Evolutionary conservation across 2,329 filamentous ascomycete species (phyloP), one percentile per base, ranked within the genome.

Genomic region (Sclerotinia subarctica): DNA sequence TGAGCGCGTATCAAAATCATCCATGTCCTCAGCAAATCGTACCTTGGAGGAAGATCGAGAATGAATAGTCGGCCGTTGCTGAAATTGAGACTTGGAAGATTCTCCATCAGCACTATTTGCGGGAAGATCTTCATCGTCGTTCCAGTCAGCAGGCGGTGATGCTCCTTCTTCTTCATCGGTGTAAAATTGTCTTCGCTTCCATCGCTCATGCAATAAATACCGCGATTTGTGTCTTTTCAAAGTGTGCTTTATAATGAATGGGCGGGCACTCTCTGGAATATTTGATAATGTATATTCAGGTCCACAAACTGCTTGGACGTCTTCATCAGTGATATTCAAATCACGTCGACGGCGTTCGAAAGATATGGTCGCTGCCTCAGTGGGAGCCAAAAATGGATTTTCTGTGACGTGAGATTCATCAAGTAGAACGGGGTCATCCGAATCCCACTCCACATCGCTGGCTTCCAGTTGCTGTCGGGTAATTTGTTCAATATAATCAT

Each of bases 131-230:
- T 90, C 84, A 19, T 86, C 83, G 6, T 85, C 82, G 29, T 84
- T 81, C 82, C 89, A 93, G 35, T 86, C 87, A 8, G 85, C 81
- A 0, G 90, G 90, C 2, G 86, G 82, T n/a, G 78, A 77, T 13
- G 86, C 85, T 2, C 92, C 92, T 77, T 96, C 92, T 80, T 96
- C 93, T 78, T 93, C 90, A 68, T 96, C 92, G 0, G 93, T 85
- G 74, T 95, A 96, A 74, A 95, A 96, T 51, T 89, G 87, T 57
- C 92, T 84, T 69, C 90, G 85, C 74, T 86, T 86, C 92, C 92
- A 95, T 62, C 92, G 84, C 66, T 94, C 87, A 73, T 90, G 84
- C 47, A 92, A 81, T 24, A 73, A 68, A 38, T 69, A 69, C 49
- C 74, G 70, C 24, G 74, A 70, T 26, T 69, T 68, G 46, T 73